Evolutionary conservation across 1,139 yeast species (phyloP).

Genomic region (Pichia sp.): DNA sequence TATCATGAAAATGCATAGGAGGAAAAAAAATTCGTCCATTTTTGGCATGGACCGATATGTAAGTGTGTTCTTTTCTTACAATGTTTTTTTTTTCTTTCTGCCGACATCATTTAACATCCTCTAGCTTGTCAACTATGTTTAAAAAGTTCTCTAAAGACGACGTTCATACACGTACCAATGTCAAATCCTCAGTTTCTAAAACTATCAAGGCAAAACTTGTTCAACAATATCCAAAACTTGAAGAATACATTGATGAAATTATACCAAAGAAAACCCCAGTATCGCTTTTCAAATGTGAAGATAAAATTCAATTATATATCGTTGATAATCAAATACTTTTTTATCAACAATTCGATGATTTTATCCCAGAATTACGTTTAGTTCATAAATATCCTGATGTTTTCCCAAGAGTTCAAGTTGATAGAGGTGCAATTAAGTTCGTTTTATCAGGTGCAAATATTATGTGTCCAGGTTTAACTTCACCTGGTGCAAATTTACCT

Average conservation of each 20-base stretch:
- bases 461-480: constrained; percentile 96
- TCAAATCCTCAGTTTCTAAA: constrained; percentile 89
- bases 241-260: constrained; percentile 68
- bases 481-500: constrained; percentile 82
- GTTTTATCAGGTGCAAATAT: constrained; percentile 91
- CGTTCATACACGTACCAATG: constrained; percentile 82
- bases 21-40: too few relatives aligned
- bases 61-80: too few relatives aligned
- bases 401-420: constrained; percentile 86
- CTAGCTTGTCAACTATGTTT: constrained; percentile 41
- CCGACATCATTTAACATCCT: too few relatives aligned
- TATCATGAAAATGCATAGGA: too few relatives aligned
- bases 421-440: constrained; percentile 93
- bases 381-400: constrained; percentile 79
- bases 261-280: constrained; percentile 91
- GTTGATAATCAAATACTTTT: constrained; percentile 69
- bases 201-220: constrained; percentile 70
- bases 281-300: constrained; percentile 80
- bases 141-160: constrained; percentile 80
- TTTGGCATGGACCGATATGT: too few relatives aligned
- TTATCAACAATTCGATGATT: constrained; percentile 79
- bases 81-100: too few relatives aligned
- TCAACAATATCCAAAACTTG: constrained; percentile 64
- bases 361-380: constrained; percentile 68
- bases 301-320: constrained; percentile 72